Evolutionary conservation across 2,329 filamentous ascomycete genomes (phyloP).

Genomic region (Paraphaeosphaeria sporulosa): DNA sequence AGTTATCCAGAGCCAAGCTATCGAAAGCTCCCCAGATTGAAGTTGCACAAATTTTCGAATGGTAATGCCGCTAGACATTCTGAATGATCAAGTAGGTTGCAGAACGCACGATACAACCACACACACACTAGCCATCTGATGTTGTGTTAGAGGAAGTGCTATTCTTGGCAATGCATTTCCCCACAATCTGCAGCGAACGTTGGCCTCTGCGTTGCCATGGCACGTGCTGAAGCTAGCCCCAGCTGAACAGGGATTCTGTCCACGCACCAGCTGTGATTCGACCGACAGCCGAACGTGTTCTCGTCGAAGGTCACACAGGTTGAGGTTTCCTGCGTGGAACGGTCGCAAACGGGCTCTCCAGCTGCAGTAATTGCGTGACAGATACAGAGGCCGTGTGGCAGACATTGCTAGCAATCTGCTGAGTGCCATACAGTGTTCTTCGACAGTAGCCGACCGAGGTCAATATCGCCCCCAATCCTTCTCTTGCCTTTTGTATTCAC

Average conservation of each 20-base stretch:
- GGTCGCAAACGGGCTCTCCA: not conserved
- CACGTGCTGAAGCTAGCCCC: not conserved
- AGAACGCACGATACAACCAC: not conserved
- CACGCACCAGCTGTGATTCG: not conserved
- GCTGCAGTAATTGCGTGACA: not conserved
- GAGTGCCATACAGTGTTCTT: not conserved
- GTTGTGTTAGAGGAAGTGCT: not conserved
- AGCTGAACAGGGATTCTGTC: not conserved
- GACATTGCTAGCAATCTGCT: not conserved
- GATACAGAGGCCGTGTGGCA: not conserved
- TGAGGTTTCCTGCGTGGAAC: not conserved
- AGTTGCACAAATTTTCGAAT: not conserved
- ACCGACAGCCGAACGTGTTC: not conserved
- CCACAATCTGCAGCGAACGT: slow-evolving; percentile 9
- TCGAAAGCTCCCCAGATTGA: too few species aligned
- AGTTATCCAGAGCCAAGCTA: slow-evolving; percentile 3
- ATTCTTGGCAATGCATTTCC: slow-evolving; percentile 8
- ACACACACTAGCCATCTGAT: not conserved
- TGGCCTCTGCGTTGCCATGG: slow-evolving; percentile 8
- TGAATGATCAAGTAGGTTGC: not conserved
- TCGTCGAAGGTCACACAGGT: not conserved
- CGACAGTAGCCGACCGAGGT: slow-evolving; percentile 5
- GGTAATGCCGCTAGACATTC: not conserved
- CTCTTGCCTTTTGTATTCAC: not conserved
- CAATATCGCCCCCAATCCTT: not conserved